Conservation (phyloP, 208 protist genomes). For the Trichomonas tenax region DNA sequence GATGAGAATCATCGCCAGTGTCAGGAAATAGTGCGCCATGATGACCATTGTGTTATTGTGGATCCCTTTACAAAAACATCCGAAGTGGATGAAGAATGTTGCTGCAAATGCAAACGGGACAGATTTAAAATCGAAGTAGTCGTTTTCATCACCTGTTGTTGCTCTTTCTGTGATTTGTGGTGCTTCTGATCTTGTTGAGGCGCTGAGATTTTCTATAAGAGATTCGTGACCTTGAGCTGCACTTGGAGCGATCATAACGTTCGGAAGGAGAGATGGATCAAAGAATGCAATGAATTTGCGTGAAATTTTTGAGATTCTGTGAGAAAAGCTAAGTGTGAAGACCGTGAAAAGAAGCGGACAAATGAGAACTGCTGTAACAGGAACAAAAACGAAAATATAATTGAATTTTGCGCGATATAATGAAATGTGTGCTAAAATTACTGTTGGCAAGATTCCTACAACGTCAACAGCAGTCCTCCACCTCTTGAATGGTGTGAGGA, state of each 20-base stretch:
- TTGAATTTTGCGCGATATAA: neutral
- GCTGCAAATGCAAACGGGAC: neutral
- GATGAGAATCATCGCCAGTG: neutral
- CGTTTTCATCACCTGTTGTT: neutral
- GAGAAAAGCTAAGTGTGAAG: neutral
- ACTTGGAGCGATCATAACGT: neutral
- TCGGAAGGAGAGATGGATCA: neutral
- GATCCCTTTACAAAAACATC: neutral
- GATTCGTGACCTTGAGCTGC: neutral
- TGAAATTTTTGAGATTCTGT: neutral
- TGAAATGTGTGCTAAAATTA: neutral
- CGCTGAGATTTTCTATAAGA: neutral
- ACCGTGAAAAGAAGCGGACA: neutral
- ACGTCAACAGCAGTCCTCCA: neutral
- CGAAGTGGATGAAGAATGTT: conserved; percentile 16
- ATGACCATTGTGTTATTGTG: neutral
- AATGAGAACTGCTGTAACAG: neutral
- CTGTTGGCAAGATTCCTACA: neutral
- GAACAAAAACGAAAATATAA: neutral
- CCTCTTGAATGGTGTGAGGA: neutral
- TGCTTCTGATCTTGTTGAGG: neutral
- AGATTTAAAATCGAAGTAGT: conserved; percentile 12
- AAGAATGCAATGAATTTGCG: neutral
- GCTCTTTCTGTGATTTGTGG: neutral
- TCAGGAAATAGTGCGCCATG: neutral